Percentiles rank a stretch among this genome's conserved stretches.
Conservation (phyloP, 192 early-diverging fungal genomes). For the Jimgerdemannia flammicorona region DNA sequence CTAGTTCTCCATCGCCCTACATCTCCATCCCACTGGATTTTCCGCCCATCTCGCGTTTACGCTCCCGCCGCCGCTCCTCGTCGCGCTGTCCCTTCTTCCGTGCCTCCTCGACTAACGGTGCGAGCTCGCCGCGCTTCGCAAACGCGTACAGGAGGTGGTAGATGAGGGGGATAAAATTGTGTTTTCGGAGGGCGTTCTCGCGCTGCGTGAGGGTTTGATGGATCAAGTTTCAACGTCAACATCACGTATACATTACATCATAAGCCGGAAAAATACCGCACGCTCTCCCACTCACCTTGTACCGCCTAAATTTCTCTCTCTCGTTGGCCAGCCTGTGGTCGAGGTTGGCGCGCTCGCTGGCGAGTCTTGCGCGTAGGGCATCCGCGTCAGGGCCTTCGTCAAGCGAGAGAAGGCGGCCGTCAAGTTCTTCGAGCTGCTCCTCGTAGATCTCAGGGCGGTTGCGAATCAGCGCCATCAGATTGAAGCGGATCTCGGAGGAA, state of each 20-base stretch:
- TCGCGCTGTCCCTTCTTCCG: constrained; percentile 37
- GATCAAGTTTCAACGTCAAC: too few relatives aligned
- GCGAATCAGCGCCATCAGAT: constrained; percentile 73
- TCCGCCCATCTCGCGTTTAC: constrained; percentile 5
- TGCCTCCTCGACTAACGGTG: constrained; percentile 44
- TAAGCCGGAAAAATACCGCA: neutral
- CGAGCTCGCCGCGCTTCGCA: constrained; percentile 50
- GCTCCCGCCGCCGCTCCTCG: constrained; percentile 20
- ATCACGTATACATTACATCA: too few relatives aligned
- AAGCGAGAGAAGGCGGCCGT: constrained; percentile 28
- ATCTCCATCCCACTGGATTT: neutral
- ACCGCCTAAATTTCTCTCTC: constrained; percentile 54
- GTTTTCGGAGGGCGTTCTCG: constrained; percentile 68
- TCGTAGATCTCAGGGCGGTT: constrained; percentile 55
- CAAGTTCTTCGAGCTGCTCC: constrained; percentile 45
- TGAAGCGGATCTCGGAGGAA: constrained; percentile 69
- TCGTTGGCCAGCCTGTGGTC: constrained; percentile 55
- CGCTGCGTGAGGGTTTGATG: constrained; percentile 7
- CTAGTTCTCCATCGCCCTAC: neutral
- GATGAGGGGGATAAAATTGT: constrained; percentile 76
- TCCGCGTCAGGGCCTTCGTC: constrained; percentile 31
- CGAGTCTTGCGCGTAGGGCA: constrained; percentile 38
- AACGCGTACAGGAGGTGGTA: constrained; percentile 62
- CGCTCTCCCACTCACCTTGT: constrained; percentile 31
- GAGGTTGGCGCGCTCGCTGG: constrained; percentile 44